Evolutionary conservation across 1,284 basidiomycete genomes (phyloP).

Genomic region (Vanrija sp.): DNA sequence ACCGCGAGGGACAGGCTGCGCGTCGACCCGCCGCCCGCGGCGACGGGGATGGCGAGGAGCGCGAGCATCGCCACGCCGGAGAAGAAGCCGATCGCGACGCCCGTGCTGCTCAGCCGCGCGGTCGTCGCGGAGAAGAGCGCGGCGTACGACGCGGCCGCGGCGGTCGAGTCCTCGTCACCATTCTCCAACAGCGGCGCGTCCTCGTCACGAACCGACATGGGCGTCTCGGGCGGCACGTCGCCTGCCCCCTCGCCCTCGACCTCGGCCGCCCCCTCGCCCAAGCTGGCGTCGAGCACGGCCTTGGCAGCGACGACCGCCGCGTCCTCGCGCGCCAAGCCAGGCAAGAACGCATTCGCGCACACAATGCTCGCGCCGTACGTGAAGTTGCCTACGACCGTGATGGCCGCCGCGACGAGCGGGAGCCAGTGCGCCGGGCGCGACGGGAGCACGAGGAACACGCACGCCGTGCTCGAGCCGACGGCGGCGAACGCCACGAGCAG

Average conservation of each 20-base stretch:
- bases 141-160: slow-evolving; percentile 49
- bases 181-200: slow-evolving; percentile 23
- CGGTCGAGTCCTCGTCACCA: too few species aligned
- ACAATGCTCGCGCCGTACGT: slow-evolving; percentile 78
- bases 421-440: slow-evolving; percentile 64
- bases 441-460: slow-evolving; percentile 66
- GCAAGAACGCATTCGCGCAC: slow-evolving; percentile 84
- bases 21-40: slow-evolving; percentile 62
- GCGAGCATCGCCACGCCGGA: slow-evolving; percentile 65
- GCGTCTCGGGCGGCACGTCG: background rate
- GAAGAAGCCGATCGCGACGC: slow-evolving; percentile 76
- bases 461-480: slow-evolving; percentile 58
- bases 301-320: slow-evolving; percentile 54
- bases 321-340: slow-evolving; percentile 64
- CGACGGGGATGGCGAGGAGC: slow-evolving; percentile 71
- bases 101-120: slow-evolving; percentile 72
- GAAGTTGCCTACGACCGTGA: slow-evolving; percentile 72
- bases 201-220: background rate
- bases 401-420: slow-evolving; percentile 60
- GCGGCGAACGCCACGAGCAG: slow-evolving; percentile 71
- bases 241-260: background rate
- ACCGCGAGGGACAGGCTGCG: slow-evolving; percentile 71
- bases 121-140: slow-evolving; percentile 63
- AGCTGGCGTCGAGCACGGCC: background rate
- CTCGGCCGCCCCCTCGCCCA: background rate